Base-by-base conservation (phyloP, 768 basidiomycete genomes). In the Austroboletus festivus region DNA sequence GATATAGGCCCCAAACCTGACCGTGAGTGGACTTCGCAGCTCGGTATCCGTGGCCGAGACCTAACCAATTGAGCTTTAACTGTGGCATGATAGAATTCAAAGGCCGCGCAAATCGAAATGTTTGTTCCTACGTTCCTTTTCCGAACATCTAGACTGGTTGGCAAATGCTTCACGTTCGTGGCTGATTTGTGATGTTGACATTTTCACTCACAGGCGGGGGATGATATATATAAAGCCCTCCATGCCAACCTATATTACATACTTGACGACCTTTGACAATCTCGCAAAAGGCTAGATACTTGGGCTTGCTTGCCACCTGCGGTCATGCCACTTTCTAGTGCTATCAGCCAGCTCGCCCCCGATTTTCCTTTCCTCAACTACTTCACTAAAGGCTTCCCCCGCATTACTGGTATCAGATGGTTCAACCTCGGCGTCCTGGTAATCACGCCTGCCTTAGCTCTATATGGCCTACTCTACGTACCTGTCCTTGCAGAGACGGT, bases 381-480 rank as follows among this genome's bases (percentile, higher is more conserved):
- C 41, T 40, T 69, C 23, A 48, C 63, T 3, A 54, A 42, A 28
- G 54, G 40, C 21, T 70, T 83, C 50, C 82, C 83, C 11, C 61
- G 69, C 21, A 75, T 81, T 52, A 73, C 67, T 19, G 78, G 81
- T 4, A 64, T 89, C 41, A 78, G 79, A 51, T 90, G 89, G 87
- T 86, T 92, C 73, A 91, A 88, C 58, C 72, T 90, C 59, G 67
- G 73, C 21, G 74, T 88, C 30, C 71, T 93, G 38, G 78, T 82
- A 38, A 51, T 85, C 53, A 87, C 89, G 0, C 92, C 93, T 9
- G 68, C 75, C 10, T 55, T 93, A 47, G 77, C 86, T 43, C 63
- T 84, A 43, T 89, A 85, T 69, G 93, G 92, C 12, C 57, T 82
- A 42, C 73, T 80, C 11, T 58, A 56, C 20, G 80, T 79, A 9